A percentile compares a stretch with the other conserved stretches of the same genome.
These are phyloP conservation scores for Sporothrix humicola DNA, from an alignment of 2,329 filamentous ascomycete species.

Conservation along the genomic window DNA sequence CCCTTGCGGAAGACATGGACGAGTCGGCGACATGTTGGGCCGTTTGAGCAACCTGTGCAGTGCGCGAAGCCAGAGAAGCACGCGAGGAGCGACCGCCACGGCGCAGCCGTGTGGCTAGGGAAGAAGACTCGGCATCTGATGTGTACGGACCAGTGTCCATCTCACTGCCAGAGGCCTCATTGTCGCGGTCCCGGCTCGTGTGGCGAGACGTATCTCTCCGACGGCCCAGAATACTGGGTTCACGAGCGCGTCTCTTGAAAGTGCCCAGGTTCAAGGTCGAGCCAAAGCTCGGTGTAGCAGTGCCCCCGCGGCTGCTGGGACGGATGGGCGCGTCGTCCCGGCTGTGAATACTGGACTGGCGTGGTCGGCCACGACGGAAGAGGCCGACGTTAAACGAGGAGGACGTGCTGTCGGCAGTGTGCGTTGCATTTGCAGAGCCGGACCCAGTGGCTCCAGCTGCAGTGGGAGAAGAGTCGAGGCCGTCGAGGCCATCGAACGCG, in stretches of 20 bases:
- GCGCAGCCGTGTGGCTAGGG: neutral
- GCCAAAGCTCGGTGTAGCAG: slow-evolving; percentile 55
- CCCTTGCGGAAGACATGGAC: slow-evolving; percentile 29
- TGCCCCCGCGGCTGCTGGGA: slow-evolving; percentile 59
- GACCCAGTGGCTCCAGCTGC: neutral
- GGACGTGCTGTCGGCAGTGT: slow-evolving; percentile 49
- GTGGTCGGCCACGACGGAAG: slow-evolving; percentile 53
- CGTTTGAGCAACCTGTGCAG: neutral
- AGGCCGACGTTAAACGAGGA: slow-evolving; percentile 55
- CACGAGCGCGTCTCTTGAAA: slow-evolving; percentile 62
- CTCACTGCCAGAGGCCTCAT: slow-evolving; percentile 37
- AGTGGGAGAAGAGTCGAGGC: slow-evolving; percentile 40
- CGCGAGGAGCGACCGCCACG: neutral
- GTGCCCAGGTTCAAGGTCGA: slow-evolving; percentile 61
- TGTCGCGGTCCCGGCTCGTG: slow-evolving; percentile 32
- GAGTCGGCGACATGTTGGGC: slow-evolving; percentile 18
- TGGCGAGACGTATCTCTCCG: slow-evolving; percentile 50
- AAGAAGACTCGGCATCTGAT: slow-evolving; percentile 30
- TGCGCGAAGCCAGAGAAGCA: neutral
- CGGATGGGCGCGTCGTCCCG: slow-evolving; percentile 59
- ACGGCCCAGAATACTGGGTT: slow-evolving; percentile 66
- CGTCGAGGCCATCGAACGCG: slow-evolving; percentile 35
- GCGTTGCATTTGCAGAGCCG: slow-evolving; percentile 39
- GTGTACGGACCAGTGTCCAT: slow-evolving; percentile 29
- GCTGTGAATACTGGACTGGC: slow-evolving; percentile 58